A percentile compares a stretch with the other conserved stretches of the same genome.
Conservation (phyloP, 2,329 filamentous ascomycete species). For the Chrysoporthe puriensis region DNA sequence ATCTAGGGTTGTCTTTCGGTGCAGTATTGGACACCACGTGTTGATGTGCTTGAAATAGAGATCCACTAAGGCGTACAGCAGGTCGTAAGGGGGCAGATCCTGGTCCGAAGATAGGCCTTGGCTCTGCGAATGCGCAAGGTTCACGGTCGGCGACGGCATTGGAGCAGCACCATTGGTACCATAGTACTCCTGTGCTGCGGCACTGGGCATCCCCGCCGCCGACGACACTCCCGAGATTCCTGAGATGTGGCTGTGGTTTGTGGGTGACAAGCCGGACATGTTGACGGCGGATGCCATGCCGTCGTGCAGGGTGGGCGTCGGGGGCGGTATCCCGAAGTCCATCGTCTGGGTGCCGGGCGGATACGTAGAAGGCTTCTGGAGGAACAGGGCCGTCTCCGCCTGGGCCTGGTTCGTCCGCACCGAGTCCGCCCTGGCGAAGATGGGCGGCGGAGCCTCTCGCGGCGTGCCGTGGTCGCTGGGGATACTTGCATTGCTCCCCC, state of each 20-base stretch:
- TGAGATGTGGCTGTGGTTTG: slow-evolving; percentile 39
- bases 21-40: slow-evolving; percentile 88
- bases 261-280: slow-evolving; percentile 45
- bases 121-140: slow-evolving; percentile 52
- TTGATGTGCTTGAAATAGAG: slow-evolving; percentile 82
- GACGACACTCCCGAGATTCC: slow-evolving; percentile 29
- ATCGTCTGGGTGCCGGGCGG: slow-evolving; percentile 49
- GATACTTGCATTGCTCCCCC: slow-evolving; percentile 54
- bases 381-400: slow-evolving; percentile 62
- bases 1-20: slow-evolving; percentile 80
- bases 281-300: slow-evolving; percentile 50
- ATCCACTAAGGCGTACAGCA: slow-evolving; percentile 73
- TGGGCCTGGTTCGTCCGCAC: slow-evolving; percentile 52
- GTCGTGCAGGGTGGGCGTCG: slow-evolving; percentile 53
- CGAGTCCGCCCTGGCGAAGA: slow-evolving; percentile 56
- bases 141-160: slow-evolving; percentile 62
- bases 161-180: slow-evolving; percentile 41
- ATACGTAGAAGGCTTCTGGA: slow-evolving; percentile 61
- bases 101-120: slow-evolving; percentile 54
- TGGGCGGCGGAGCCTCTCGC: slow-evolving; percentile 45
- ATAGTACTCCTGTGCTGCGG: slow-evolving; percentile 56
- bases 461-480: slow-evolving; percentile 62
- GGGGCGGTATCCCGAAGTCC: slow-evolving; percentile 54
- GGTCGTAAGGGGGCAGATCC: slow-evolving; percentile 74
- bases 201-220: slow-evolving; percentile 39